Evolutionary conservation across 2,329 filamentous ascomycete genomes (phyloP).

Genomic region (Botrytis galanthina): DNA sequence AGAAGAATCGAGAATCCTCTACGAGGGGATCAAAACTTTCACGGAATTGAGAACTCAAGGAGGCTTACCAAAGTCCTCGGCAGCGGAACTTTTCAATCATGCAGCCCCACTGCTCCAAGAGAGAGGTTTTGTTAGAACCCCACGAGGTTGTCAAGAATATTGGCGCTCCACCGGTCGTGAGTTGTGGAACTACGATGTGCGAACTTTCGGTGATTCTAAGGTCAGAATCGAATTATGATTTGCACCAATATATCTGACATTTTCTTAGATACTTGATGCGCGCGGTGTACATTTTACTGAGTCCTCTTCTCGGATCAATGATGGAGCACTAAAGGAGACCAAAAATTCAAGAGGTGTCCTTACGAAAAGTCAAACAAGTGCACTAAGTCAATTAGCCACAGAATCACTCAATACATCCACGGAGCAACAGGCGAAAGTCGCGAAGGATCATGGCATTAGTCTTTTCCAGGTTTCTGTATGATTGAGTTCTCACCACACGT

Average conservation of each 20-base stretch:
- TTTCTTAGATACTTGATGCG: fast-evolving
- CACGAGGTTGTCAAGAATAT: fast-evolving
- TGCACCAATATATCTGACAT: fast-evolving
- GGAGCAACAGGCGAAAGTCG: not conserved
- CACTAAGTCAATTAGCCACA: not conserved
- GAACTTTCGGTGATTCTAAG: not conserved
- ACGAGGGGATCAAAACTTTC: not conserved
- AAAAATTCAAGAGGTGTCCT: not conserved
- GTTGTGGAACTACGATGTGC: not conserved
- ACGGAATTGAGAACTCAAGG: not conserved
- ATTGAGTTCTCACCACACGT: too few species aligned
- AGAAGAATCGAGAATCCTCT: not conserved
- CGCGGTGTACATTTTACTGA: too few species aligned
- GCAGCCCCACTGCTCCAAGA: not conserved
- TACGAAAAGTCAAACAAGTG: not conserved
- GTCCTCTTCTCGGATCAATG: too few species aligned
- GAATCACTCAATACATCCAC: not conserved
- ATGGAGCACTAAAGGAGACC: too few species aligned
- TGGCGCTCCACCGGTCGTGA: not conserved
- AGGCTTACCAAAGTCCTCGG: not conserved
- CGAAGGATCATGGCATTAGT: not conserved
- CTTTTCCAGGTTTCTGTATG: not conserved
- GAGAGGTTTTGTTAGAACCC: not conserved
- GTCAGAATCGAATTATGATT: not conserved
- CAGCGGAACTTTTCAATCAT: not conserved